phyloP scores from a whole-genome alignment of 371 early-diverging fungal species.

The Saksenaea vasiformis region DNA sequence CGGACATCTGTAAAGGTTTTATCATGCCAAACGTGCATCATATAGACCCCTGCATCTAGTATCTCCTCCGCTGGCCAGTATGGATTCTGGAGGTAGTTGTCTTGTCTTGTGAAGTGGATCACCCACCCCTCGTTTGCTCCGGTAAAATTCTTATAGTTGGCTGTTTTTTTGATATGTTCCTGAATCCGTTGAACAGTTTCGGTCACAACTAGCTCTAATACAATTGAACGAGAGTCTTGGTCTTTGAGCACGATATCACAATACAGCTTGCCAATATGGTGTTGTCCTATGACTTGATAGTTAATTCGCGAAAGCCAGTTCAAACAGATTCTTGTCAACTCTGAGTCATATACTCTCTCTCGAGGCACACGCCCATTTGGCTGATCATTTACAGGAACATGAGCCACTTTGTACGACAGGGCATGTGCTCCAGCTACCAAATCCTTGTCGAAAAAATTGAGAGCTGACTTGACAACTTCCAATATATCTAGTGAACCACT shows the following conservation, averaged over 20 bases:
- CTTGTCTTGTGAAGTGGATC: constrained; percentile 21
- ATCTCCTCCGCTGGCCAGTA: constrained; percentile 13
- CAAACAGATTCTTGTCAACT: constrained; percentile 1
- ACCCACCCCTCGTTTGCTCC: constrained; percentile 17
- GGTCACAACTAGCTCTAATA: constrained; percentile 1
- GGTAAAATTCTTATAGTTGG: constrained; percentile 1
- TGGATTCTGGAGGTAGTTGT: constrained; percentile 18
- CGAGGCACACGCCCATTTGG: neutral
- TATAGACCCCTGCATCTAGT: constrained; percentile 13
- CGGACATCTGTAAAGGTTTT: constrained; percentile 9
- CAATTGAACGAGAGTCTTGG: neutral
- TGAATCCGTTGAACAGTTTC: constrained; percentile 7
- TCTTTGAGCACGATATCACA: neutral
- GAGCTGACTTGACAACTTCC: neutral
- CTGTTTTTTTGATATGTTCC: constrained; percentile 8
- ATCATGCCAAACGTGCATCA: constrained; percentile 23
- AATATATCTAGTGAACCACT: constrained; percentile 2
- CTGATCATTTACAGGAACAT: neutral
- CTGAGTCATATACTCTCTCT: constrained; percentile 11
- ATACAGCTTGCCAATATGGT: neutral
- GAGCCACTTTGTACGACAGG: neutral
- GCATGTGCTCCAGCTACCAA: neutral
- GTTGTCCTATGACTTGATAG: neutral
- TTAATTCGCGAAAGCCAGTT: constrained; percentile 6
- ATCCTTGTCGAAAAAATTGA: neutral